Conservation (phyloP, 2,329 filamentous ascomycete species). For the Lecanoromycetidae sp. region DNA sequence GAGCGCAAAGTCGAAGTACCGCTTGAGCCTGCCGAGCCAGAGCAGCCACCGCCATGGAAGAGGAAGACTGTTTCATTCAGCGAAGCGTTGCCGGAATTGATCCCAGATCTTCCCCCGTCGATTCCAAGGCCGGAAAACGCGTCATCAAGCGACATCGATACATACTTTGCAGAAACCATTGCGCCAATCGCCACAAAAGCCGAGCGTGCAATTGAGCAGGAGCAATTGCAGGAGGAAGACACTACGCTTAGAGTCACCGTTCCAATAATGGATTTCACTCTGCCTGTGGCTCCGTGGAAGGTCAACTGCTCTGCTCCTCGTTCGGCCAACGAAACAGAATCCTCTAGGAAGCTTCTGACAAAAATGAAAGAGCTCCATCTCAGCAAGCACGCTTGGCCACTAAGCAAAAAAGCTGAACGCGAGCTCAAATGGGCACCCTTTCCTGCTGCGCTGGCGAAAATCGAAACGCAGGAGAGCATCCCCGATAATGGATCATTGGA, state of each 20-base stretch:
- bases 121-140: constrained; percentile 19
- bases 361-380: constrained; percentile 27
- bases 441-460: constrained; percentile 27
- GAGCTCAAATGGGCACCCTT: constrained; percentile 39
- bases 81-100: constrained; percentile 26
- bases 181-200: constrained; percentile 28
- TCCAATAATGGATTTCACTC: constrained; percentile 35
- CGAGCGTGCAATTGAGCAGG: constrained; percentile 28
- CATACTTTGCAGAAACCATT: constrained; percentile 27
- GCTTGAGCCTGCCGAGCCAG: constrained; percentile 32
- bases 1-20: constrained; percentile 36
- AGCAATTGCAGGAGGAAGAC: constrained; percentile 36
- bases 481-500: constrained; percentile 30
- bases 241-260: constrained; percentile 37
- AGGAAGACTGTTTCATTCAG: constrained; percentile 22
- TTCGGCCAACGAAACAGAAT: constrained; percentile 19
- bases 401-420: constrained; percentile 29
- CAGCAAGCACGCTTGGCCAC: constrained; percentile 30
- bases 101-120: constrained; percentile 24
- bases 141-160: constrained; percentile 21
- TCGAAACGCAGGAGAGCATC: constrained; percentile 29
- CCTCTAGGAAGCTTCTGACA: constrained; percentile 25
- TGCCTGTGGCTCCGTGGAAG: constrained; percentile 38
- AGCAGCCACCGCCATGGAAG: constrained; percentile 23
- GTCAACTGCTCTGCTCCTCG: not conserved